phyloP scores from a whole-genome alignment of 768 basidiomycete genomes.

The Piloderma croceum region DNA sequence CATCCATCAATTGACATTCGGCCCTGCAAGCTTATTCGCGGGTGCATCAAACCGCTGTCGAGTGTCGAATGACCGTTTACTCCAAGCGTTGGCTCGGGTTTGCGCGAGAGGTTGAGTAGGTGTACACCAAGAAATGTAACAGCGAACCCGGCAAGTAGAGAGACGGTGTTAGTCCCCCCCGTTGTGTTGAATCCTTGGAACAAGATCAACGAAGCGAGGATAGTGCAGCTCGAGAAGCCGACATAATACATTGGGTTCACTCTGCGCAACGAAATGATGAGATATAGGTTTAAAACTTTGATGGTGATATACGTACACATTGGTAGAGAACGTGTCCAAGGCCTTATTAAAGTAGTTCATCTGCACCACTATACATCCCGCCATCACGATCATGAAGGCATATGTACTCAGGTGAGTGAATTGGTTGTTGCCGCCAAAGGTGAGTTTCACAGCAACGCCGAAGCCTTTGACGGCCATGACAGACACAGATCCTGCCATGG shows the following conservation, averaged over 20 bases:
- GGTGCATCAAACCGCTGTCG: constrained; percentile 66
- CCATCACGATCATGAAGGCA: constrained; percentile 81
- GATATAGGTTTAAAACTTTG: neutral
- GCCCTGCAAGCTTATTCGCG: constrained; percentile 75
- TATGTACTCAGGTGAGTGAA: constrained; percentile 95
- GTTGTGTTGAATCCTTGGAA: constrained; percentile 97
- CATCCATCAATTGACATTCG: constrained; percentile 78
- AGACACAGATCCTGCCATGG: constrained; percentile 91
- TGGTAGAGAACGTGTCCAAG: constrained; percentile 92
- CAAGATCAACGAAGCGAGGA: constrained; percentile 90
- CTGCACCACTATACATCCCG: constrained; percentile 81
- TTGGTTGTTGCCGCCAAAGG: constrained; percentile 89
- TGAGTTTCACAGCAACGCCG: constrained; percentile 94
- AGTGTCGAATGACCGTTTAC: constrained; percentile 46
- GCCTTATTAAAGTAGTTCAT: constrained; percentile 99
- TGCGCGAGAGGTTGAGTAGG: constrained; percentile 77
- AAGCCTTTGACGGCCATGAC: constrained; percentile 99
- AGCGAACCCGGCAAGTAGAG: constrained; percentile 83
- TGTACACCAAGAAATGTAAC: constrained; percentile 98
- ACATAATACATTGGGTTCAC: constrained; percentile 99
- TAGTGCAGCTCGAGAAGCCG: constrained; percentile 89
- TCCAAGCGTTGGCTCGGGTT: constrained; percentile 40
- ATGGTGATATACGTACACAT: constrained; percentile 63
- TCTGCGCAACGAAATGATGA: constrained; percentile 32
- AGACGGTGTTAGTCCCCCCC: constrained; percentile 73